Conservation (phyloP, 2,329 filamentous ascomycete species). For the Delphinella strobiligena region DNA sequence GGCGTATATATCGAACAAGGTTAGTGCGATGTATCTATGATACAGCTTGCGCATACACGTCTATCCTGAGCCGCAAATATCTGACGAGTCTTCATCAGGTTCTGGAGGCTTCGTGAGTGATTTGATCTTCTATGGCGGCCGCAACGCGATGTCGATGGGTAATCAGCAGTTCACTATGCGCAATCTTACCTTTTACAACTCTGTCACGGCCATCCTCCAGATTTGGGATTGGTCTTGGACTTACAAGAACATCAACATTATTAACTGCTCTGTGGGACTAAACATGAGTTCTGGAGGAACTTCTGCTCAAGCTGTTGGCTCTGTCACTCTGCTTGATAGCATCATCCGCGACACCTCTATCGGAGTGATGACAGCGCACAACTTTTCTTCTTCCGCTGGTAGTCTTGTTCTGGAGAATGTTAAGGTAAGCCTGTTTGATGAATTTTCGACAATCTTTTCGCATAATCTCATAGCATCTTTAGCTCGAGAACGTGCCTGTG, state of each 20-base stretch:
- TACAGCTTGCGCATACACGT: too few species aligned
- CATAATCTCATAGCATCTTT: background rate
- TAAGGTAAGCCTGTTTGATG: background rate
- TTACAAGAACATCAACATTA: constrained; percentile 38
- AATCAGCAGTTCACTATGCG: constrained; percentile 45
- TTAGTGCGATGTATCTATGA: too few species aligned
- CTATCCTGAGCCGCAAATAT: too few species aligned
- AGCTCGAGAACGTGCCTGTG: constrained; percentile 36
- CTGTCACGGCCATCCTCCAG: constrained; percentile 42
- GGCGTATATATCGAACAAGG: constrained; percentile 33
- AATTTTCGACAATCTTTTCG: background rate
- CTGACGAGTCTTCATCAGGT: too few species aligned
- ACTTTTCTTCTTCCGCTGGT: constrained; percentile 31
- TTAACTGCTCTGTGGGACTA: constrained; percentile 41
- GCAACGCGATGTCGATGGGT: constrained; percentile 28
- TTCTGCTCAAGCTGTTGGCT: constrained; percentile 37
- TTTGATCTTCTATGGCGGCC: constrained; percentile 32
- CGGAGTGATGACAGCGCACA: constrained; percentile 39
- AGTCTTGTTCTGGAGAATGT: constrained; percentile 46
- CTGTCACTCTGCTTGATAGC: constrained; percentile 46
- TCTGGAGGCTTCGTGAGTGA: constrained; percentile 35
- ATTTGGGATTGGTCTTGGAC: constrained; percentile 43
- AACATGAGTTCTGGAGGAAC: constrained; percentile 34
- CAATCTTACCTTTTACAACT: constrained; percentile 41
- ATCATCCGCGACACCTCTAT: constrained; percentile 36